Evolutionary conservation across 495 filamentous ascomycete genomes (phyloP), one percentile per base, ranked within the genome.

Genomic region (Tuber melanosporum): DNA sequence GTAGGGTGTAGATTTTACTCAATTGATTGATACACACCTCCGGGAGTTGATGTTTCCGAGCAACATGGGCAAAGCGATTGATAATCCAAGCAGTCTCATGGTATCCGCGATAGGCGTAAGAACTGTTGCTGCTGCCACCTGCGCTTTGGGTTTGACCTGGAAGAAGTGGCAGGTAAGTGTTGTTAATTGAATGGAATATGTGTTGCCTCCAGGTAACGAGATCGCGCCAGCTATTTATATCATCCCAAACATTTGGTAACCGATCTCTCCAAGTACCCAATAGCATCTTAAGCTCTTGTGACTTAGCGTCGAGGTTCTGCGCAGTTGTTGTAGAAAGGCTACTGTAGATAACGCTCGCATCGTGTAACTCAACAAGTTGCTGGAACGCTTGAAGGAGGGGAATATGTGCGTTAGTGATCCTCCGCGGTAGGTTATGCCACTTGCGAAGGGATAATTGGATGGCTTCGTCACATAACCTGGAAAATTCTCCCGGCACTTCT

Each of bases 71-170:
- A 82, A 99, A 99, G 32, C 96, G 89, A 84, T 99, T 99, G 85
- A 99, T 99, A 77, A 98, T 99, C 96, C 96, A 99, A 5, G 96
- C 96, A 3, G 95, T 99, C 84, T 99, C 96, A 81, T 99, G 96
- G 81, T 96, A 98, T 71, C 96, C 96, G 70, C 96, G 90, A 82
- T 98, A 99, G 0, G 95, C 96, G 83, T 94, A 98, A 7, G 94
- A 98, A 20, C 87, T 87, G 22, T 88, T 88, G 72, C 73, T 79
- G 46, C 79, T 83, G 76, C 90, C 90, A 26, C 89, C 88, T 26
- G 93, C 89, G 75, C 91, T 94, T 84, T 91, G 92, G 19, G 90
- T 90, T 82, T 94, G 91, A 22, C 88, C 91, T 6, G 93, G 96
- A 44, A 98, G 85, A 75, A 99, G 88, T 42, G 90, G 89, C 6